Percentiles rank a stretch among this genome's conserved stretches.
Evolutionary conservation across 2,329 filamentous ascomycete species (phyloP).

Genomic region (Fusarium floridanum): DNA sequence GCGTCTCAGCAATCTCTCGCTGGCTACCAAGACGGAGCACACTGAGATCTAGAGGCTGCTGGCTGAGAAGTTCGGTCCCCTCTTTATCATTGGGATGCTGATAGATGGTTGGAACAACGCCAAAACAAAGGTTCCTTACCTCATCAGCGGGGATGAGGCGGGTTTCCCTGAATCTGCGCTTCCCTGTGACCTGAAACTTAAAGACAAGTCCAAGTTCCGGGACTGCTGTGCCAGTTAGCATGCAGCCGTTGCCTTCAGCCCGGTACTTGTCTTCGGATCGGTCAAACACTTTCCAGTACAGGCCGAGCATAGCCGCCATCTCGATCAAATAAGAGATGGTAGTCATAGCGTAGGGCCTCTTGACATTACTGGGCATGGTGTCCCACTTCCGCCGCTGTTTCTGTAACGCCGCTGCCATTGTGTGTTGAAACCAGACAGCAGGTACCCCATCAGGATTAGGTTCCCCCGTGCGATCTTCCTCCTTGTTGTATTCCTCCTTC

Average conservation of each 20-base stretch:
- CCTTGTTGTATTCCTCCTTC: neutral
- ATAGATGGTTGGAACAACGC: neutral
- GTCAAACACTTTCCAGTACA: neutral
- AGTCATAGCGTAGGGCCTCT: no score
- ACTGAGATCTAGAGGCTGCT: no score
- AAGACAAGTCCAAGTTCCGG: neutral
- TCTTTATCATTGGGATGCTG: no score
- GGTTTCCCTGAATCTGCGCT: neutral
- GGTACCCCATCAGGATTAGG: neutral
- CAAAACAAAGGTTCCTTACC: neutral
- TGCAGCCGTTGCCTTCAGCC: neutral
- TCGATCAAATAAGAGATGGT: no score
- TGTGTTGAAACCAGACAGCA: neutral
- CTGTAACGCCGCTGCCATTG: neutral
- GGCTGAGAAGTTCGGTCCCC: no score
- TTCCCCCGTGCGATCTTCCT: neutral
- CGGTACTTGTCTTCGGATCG: neutral
- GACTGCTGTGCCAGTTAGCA: neutral
- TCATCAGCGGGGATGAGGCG: neutral
- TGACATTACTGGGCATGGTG: no score
- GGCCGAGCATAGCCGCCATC: no score
- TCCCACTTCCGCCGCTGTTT: no score
- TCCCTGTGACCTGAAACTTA: neutral
- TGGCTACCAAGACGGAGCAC: no score
- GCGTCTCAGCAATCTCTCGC: no score